Percentiles rank a stretch among this genome's conserved stretches.
phyloP scores from a whole-genome alignment of 805 yeast species.

The Candida pseudoglaebosa region DNA sequence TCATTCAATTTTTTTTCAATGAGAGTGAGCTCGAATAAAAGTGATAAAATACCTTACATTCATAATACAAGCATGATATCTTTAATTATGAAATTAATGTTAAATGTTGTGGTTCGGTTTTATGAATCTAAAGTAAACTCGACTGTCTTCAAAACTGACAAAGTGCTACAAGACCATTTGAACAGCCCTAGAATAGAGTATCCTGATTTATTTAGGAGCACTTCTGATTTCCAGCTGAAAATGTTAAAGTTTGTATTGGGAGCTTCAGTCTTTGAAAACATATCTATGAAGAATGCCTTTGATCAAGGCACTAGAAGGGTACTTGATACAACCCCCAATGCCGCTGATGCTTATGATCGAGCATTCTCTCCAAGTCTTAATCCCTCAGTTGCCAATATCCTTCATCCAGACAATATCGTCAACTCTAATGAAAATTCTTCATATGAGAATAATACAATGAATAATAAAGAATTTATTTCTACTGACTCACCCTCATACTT shows the following conservation, averaged over 20 bases:
- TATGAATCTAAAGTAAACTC: constrained; percentile 15
- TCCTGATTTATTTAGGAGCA: constrained; percentile 15
- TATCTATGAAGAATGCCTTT: background rate
- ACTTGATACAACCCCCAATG: background rate
- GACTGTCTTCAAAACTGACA: constrained; percentile 12
- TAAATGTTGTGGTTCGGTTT: constrained; percentile 17
- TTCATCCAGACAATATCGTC: constrained; percentile 13
- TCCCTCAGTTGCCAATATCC: constrained; percentile 21
- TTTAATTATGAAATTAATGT: constrained; percentile 16
- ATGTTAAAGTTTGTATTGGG: constrained; percentile 9
- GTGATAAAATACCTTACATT: background rate
- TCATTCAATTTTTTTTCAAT: constrained; percentile 9
- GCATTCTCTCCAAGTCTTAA: constrained; percentile 17
- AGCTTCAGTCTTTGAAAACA: constrained; percentile 8
- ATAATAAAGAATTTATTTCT: background rate
- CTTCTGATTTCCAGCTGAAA: constrained; percentile 6
- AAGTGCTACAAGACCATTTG: constrained; percentile 15
- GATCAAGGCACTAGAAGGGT: background rate
- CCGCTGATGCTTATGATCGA: background rate
- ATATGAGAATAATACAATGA: background rate
- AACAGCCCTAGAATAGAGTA: constrained; percentile 13
- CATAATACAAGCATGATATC: constrained; percentile 3
- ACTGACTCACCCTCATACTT: background rate
- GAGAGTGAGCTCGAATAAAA: background rate
- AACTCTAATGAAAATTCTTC: background rate